A percentile compares a stretch with the other conserved stretches of the same genome.
phyloP scores from a whole-genome alignment of 805 yeast genomes.

The Yamadazyma kitorensis region DNA sequence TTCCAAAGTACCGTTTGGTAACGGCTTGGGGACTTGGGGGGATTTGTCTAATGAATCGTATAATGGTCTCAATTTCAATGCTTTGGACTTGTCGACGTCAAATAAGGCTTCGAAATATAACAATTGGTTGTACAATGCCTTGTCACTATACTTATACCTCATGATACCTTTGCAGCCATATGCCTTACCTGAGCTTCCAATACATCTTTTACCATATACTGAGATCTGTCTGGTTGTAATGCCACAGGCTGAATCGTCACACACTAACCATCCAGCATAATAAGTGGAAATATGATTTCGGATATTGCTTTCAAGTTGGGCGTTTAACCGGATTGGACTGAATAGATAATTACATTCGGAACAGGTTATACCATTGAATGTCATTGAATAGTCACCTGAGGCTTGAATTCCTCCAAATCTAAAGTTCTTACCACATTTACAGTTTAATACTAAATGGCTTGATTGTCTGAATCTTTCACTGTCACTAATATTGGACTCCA shows the following conservation, averaged over 20 bases:
- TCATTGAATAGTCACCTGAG: conserved; percentile 57
- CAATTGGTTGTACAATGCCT: conserved; percentile 81
- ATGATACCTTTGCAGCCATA: conserved; percentile 76
- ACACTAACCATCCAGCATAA: conserved; percentile 81
- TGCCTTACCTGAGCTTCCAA: conserved; percentile 60
- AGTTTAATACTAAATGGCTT: conserved; percentile 51
- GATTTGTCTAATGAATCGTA: conserved; percentile 28
- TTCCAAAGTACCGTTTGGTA: conserved; percentile 54
- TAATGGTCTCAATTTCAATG: conserved; percentile 52
- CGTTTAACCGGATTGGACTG: conserved; percentile 52
- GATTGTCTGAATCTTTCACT: conserved; percentile 75
- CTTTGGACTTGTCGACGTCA: conserved; percentile 76
- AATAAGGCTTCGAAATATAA: conserved; percentile 75
- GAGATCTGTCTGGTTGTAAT: conserved; percentile 77
- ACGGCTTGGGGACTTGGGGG: conserved; percentile 12
- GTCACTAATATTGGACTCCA: conserved; percentile 80
- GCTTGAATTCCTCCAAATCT: conserved; percentile 72
- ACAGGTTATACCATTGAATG: conserved; percentile 72
- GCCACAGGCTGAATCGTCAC: conserved; percentile 86
- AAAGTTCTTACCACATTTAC: conserved; percentile 62
- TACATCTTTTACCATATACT: conserved; percentile 85
- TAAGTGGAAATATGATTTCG: conserved; percentile 69
- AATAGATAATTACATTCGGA: conserved; percentile 54
- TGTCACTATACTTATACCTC: conserved; percentile 73
- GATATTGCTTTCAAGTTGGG: conserved; percentile 74